Evolutionary conservation across 2,329 filamentous ascomycete species (phyloP), one percentile per base, ranked within the genome.

Genomic region (Phialemonium atrogriseum): DNA sequence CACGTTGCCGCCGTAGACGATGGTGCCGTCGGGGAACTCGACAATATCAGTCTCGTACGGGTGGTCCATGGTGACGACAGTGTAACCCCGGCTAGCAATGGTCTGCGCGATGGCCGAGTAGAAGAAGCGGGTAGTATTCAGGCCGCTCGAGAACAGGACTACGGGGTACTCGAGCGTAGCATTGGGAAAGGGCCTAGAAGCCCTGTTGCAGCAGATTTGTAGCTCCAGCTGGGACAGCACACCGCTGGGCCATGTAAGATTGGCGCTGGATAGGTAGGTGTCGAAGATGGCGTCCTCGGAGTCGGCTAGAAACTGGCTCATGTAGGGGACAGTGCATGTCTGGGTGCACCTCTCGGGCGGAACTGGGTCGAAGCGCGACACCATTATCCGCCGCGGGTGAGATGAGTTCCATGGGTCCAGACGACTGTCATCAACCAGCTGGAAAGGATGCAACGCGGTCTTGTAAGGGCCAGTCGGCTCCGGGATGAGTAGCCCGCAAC

Each of bases 61-160:
- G 35, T 66, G 62, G 39, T 68, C 64, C 31, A 68, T 49, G 4
- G 59, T 47, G 5, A 64, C 45, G 9, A 68, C 59, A 7, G 54
- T 52, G 36, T 54, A 60, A 6, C 63, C 62, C 7, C 51, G 42
- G 13, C 56, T 58, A 7, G 60, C 57, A 29, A 68, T 41, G 13
- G 54, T 47, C 21, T 57, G 51, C 2, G 59, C 60, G 4, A 60
- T 49, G 18, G 48, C 53, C 11, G 47, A 52, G 41, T 67, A 68
- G 15, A 60, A 37, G 2, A 59, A 42, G 2, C 62, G 47, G 7
- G 33, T 33, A 5, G 36, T 38, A 18, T 28, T 28, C 10, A 28
- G 26, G 7, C 26, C 26, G 12, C 16, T 18, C 6, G 16, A 16
- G 5, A 28, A 18, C 4, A 28, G 26, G 11, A 28, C 26, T 16